Conservation (phyloP, 2,329 filamentous ascomycete genomes). For the Alternaria conjuncta region DNA sequence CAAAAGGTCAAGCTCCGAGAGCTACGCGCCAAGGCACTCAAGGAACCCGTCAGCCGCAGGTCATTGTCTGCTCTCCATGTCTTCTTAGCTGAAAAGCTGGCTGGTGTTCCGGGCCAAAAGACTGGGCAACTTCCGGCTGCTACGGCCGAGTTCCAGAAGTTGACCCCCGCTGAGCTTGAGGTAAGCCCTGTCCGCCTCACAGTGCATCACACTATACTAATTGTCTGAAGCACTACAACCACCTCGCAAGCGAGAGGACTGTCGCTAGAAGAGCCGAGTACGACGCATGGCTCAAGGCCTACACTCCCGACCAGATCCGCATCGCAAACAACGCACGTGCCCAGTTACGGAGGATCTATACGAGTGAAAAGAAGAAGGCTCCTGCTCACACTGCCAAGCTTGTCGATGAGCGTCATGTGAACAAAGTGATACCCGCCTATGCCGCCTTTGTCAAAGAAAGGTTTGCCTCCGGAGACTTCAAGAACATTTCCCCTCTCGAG, state of each 20-base stretch:
- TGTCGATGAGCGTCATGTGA: constrained; percentile 62
- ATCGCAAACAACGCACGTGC: constrained; percentile 65
- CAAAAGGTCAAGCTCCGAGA: constrained; percentile 32
- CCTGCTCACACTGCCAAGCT: constrained; percentile 43
- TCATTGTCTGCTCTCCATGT: constrained; percentile 24
- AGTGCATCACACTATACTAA: constrained; percentile 5
- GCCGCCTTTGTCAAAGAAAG: constrained; percentile 56
- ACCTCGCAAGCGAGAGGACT: constrained; percentile 56
- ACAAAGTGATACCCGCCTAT: constrained; percentile 46
- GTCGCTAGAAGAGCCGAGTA: constrained; percentile 54
- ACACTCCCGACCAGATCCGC: constrained; percentile 64
- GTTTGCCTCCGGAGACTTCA: constrained; percentile 57
- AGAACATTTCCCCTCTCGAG: constrained; percentile 53
- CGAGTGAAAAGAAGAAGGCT: constrained; percentile 6
- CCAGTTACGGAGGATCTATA: constrained; percentile 35
- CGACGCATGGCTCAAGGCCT: constrained; percentile 60
- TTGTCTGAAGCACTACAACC: constrained; percentile 58
- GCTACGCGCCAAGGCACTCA: constrained; percentile 49
- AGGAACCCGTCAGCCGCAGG: constrained; percentile 30
- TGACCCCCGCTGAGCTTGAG: constrained; percentile 46
- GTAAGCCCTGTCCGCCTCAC: constrained; percentile 22
- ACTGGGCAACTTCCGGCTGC: not conserved
- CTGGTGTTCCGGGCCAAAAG: not conserved
- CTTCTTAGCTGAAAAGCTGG: constrained; percentile 33
- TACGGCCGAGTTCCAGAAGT: constrained; percentile 27